These are phyloP conservation scores for Isabelozyma heimii DNA, from an alignment of 805 yeast genomes.

Conservation along the genomic window DNA sequence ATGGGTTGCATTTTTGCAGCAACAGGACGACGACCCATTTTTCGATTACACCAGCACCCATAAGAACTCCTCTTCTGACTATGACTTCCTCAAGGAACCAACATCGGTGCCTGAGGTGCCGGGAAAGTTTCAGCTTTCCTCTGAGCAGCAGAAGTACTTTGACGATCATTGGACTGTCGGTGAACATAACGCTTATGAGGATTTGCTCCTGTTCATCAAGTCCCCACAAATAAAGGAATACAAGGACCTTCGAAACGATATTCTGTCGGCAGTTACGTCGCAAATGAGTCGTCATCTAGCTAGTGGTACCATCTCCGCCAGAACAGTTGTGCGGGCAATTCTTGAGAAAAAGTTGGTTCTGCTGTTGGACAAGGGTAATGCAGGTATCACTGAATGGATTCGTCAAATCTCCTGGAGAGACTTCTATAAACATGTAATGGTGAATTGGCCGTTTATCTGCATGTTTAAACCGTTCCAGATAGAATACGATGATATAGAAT, in stretches of 20 bases:
- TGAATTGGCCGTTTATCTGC: conserved; percentile 49
- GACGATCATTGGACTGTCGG: conserved; percentile 27
- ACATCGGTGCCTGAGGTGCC: conserved; percentile 3
- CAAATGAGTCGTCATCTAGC: conserved; percentile 46
- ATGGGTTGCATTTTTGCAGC: conserved; percentile 25
- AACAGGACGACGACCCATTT: conserved; percentile 5
- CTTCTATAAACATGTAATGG: conserved; percentile 48
- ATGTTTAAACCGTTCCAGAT: conserved; percentile 51
- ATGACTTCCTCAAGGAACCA: neutral
- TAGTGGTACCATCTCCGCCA: conserved; percentile 44
- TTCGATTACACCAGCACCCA: neutral
- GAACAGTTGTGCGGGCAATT: conserved; percentile 33
- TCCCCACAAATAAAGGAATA: conserved; percentile 25
- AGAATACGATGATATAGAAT: conserved; percentile 36
- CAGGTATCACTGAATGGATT: conserved; percentile 42
- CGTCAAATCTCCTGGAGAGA: conserved; percentile 62
- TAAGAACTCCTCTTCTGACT: neutral
- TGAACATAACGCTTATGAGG: conserved; percentile 29
- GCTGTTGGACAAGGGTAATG: conserved; percentile 22
- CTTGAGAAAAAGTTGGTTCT: conserved; percentile 21
- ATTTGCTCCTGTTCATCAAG: conserved; percentile 15
- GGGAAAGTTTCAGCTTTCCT: neutral
- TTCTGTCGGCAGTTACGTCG: conserved; percentile 32
- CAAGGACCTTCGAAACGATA: conserved; percentile 26
- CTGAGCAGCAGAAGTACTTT: conserved; percentile 14